phyloP scores from a whole-genome alignment of 129 eudicot genomes.

The Artemisia tridentata region DNA sequence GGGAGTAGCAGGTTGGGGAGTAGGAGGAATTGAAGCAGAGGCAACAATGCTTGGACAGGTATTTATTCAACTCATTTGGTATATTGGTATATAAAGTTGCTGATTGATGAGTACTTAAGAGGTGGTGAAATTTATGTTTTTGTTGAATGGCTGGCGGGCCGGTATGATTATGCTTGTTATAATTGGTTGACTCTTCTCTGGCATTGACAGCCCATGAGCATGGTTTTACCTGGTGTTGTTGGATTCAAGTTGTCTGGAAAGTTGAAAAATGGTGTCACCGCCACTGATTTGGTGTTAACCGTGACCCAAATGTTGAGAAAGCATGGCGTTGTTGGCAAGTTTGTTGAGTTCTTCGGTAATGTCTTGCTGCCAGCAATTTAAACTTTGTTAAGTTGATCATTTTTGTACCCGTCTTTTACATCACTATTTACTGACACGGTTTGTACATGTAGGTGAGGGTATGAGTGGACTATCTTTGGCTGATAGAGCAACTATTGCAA shows the following conservation, averaged over 20 bases:
- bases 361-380: not conserved
- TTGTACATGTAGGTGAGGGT: constrained; percentile 59
- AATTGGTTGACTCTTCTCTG: not conserved
- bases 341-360: constrained; percentile 92
- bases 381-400: not conserved
- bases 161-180: not conserved
- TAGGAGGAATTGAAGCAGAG: constrained; percentile 99
- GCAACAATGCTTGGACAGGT: constrained; percentile 99
- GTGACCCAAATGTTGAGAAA: constrained; percentile 98
- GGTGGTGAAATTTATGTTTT: not conserved
- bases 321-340: constrained; percentile 98
- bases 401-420: too few species aligned
- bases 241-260: constrained; percentile 88
- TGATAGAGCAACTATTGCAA: constrained; percentile 99
- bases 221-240: constrained; percentile 99
- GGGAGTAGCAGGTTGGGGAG: constrained; percentile 99
- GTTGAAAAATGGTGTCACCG: constrained; percentile 91
- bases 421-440: not conserved
- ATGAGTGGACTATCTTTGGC: constrained; percentile 78
- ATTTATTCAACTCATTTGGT: constrained; percentile 16
- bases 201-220: constrained; percentile 93
- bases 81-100: too few species aligned
- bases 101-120: too few species aligned
- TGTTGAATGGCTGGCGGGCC: not conserved
- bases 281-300: constrained; percentile 94